Conservation (phyloP, 441 rosid genomes). For the Croton laevigatus region DNA sequence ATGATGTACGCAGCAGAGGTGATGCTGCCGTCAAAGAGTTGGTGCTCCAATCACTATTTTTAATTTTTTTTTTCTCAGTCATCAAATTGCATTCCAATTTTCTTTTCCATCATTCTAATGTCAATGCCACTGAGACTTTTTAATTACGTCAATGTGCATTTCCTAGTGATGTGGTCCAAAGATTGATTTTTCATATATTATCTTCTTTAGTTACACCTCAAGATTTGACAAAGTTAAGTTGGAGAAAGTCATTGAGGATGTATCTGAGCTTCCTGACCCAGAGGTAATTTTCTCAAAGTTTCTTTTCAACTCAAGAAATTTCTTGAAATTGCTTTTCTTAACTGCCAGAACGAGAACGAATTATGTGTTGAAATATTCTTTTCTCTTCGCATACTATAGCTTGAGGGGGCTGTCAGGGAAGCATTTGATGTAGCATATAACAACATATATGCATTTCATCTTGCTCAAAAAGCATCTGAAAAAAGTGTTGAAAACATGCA, state of each 20-base stretch:
- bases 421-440: slow-evolving; percentile 93
- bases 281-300: slow-evolving; percentile 38
- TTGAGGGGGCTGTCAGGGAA: slow-evolving; percentile 53
- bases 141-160: neutral
- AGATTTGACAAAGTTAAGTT: slow-evolving; percentile 78
- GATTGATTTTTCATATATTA: neutral
- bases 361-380: slow-evolving; percentile 2
- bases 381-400: slow-evolving; percentile 37
- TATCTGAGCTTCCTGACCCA: slow-evolving; percentile 69
- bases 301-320: neutral
- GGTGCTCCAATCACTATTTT: slow-evolving; percentile 20
- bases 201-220: slow-evolving; percentile 61
- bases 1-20: slow-evolving; percentile 69
- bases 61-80: neutral
- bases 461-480: slow-evolving; percentile 70
- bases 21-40: slow-evolving; percentile 88
- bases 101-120: neutral
- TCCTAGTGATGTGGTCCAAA: slow-evolving; percentile 4
- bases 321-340: neutral
- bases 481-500: slow-evolving; percentile 72
- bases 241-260: slow-evolving; percentile 51
- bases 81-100: neutral
- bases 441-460: slow-evolving; percentile 84
- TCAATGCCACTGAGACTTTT: neutral
- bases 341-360: neutral